Conservation (phyloP, 352 stramenopile genomes). For the Phytophthora capsici region DNA sequence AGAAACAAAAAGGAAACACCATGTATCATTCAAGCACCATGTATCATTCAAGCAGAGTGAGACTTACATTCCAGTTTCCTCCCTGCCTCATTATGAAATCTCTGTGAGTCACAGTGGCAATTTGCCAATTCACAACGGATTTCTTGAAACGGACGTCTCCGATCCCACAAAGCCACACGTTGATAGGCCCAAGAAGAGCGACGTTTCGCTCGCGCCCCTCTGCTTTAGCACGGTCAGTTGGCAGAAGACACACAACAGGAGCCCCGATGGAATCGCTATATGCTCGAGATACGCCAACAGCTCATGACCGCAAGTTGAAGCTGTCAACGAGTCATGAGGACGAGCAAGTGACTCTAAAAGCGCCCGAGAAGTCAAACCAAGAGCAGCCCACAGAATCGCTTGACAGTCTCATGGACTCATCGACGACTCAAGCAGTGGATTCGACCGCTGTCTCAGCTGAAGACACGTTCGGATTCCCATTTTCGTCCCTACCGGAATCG, state of each 20-base stretch:
- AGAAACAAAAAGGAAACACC: no score
- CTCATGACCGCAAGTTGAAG: slow-evolving; percentile 29
- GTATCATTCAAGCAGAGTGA: not conserved
- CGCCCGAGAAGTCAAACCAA: not conserved
- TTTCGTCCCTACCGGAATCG: slow-evolving; percentile 18
- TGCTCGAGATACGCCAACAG: slow-evolving; percentile 37
- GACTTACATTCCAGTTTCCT: not conserved
- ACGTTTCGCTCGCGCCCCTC: slow-evolving; percentile 26
- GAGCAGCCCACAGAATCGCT: slow-evolving; percentile 8
- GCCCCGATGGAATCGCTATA: slow-evolving; percentile 45
- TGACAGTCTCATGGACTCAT: slow-evolving; percentile 14
- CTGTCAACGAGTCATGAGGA: slow-evolving; percentile 1
- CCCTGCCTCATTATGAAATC: not conserved
- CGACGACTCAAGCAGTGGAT: not conserved
- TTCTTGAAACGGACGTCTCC: slow-evolving; percentile 2
- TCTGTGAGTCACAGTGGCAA: not conserved
- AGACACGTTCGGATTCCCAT: slow-evolving; percentile 37
- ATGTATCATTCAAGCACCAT: no score
- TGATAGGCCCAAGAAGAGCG: slow-evolving; percentile 17
- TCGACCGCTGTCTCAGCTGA: slow-evolving; percentile 12
- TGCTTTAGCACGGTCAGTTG: not conserved
- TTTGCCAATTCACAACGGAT: not conserved
- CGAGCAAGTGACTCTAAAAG: slow-evolving; percentile 17
- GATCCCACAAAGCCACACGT: not conserved
- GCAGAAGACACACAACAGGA: slow-evolving; percentile 19